A percentile compares a stretch with the other conserved stretches of the same genome.
Evolutionary conservation across 805 yeast species (phyloP).

Genomic region (Ogataea zsoltii): DNA sequence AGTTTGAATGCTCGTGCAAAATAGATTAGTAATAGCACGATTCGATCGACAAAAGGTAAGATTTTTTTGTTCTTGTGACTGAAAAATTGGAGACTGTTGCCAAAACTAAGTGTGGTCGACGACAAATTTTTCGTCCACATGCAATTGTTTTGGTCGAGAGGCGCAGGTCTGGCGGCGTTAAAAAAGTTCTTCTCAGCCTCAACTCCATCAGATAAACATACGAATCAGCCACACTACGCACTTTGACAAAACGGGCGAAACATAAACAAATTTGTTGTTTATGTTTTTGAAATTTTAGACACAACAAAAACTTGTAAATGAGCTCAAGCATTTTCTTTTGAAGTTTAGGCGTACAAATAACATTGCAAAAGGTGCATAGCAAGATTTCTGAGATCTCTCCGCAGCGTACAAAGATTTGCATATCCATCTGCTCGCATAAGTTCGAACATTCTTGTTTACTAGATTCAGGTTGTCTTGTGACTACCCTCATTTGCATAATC

Average conservation of each 20-base stretch:
- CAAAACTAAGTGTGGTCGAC: not conserved
- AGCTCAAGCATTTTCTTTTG: not conserved
- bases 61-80: not conserved
- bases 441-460: not conserved
- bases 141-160: not conserved
- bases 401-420: not conserved
- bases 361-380: not conserved
- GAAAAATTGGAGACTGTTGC: not conserved
- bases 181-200: conserved; percentile 1
- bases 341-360: not conserved
- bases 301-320: not conserved
- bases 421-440: not conserved
- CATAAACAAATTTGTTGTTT: conserved; percentile 7
- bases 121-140: too few species aligned
- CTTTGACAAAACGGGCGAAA: conserved; percentile 7
- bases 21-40: not conserved
- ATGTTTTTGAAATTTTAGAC: conserved; percentile 7
- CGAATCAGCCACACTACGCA: not conserved
- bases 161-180: conserved; percentile 1
- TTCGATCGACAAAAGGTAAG: not conserved
- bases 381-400: not conserved
- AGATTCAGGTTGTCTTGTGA: not conserved
- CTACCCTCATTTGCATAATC: not conserved
- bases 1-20: not conserved
- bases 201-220: not conserved